Evolutionary conservation across 345 rosid genomes (phyloP).

Genomic region (Dipteronia dyeriana): DNA sequence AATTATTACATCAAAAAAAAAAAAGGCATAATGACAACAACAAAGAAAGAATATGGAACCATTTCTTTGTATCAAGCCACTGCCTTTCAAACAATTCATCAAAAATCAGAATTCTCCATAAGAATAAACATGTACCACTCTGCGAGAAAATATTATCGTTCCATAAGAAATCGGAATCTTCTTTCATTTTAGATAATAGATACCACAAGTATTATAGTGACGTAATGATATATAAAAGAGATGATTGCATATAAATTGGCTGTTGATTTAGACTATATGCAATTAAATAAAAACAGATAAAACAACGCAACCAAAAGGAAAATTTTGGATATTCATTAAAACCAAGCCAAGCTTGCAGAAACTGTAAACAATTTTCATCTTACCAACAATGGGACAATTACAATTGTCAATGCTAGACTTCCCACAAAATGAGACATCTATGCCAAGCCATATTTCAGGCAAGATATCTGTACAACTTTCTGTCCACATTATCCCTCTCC

Average conservation of each 20-base stretch:
- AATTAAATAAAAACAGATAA: conserved; percentile 1
- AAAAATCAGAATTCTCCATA: background rate
- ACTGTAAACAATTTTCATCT: conserved; percentile 28
- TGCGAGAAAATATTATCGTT: background rate
- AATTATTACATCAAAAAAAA: background rate
- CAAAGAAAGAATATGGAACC: background rate
- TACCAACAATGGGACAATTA: conserved; percentile 31
- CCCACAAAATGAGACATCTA: conserved; percentile 15
- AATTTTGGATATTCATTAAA: conserved; percentile 22
- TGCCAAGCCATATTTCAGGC: conserved; percentile 48
- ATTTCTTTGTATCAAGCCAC: background rate
- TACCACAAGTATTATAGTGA: background rate
- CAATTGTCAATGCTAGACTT: conserved; percentile 25
- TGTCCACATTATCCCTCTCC: conserved; percentile 86
- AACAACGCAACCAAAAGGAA: background rate
- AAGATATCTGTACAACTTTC: conserved; percentile 91
- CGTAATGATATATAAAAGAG: background rate
- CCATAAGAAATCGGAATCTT: background rate
- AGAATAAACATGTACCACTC: too few species aligned
- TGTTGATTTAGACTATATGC: background rate
- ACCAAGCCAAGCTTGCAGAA: conserved; percentile 13
- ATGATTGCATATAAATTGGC: background rate
- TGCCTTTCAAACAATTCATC: conserved; percentile 1
- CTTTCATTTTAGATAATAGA: background rate
- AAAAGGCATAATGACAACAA: background rate